Evolutionary conservation across 208 protist genomes (phyloP).

Genomic region (Vickermania spadyakhi): DNA sequence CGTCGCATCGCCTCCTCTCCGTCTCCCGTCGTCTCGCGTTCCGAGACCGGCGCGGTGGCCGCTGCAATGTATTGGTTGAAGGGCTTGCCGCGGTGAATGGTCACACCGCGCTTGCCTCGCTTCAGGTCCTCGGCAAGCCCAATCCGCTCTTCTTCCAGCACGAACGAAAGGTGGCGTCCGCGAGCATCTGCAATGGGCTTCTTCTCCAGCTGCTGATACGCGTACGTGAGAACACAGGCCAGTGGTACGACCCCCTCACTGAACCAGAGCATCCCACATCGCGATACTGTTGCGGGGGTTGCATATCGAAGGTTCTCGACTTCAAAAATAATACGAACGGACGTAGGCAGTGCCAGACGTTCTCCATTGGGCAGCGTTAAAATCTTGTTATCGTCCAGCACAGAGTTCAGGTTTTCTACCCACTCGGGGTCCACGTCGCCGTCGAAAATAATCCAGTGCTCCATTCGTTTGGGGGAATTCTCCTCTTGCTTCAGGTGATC

Average conservation of each 20-base stretch:
- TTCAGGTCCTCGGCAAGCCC: conserved; percentile 11
- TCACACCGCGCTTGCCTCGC: conserved; percentile 3
- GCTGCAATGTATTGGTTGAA: conserved; percentile 36
- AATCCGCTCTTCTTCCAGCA: conserved; percentile 30
- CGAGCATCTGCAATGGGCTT: conserved; percentile 35
- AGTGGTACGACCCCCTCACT: conserved; percentile 93
- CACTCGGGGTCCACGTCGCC: conserved; percentile 99
- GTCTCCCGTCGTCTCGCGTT: not conserved
- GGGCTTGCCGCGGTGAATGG: conserved; percentile 11
- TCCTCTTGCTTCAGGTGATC: conserved; percentile 47
- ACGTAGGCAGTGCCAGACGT: conserved; percentile 93
- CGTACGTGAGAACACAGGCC: conserved; percentile 47
- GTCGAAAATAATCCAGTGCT: conserved; percentile 96
- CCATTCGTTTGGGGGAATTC: conserved; percentile 18
- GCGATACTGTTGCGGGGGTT: conserved; percentile 97
- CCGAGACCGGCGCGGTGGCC: conserved; percentile 9
- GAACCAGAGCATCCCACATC: conserved; percentile 99
- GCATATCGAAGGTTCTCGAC: conserved; percentile 96
- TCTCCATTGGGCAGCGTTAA: conserved; percentile 99
- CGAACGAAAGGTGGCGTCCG: conserved; percentile 39
- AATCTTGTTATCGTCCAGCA: conserved; percentile 99
- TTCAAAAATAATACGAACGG: conserved; percentile 98
- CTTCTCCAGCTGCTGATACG: conserved; percentile 31
- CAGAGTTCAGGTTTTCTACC: conserved; percentile 99
- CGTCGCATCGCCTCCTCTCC: not conserved